Conservation (phyloP, 2,329 filamentous ascomycete genomes). For the Fusarium avenaceum region DNA sequence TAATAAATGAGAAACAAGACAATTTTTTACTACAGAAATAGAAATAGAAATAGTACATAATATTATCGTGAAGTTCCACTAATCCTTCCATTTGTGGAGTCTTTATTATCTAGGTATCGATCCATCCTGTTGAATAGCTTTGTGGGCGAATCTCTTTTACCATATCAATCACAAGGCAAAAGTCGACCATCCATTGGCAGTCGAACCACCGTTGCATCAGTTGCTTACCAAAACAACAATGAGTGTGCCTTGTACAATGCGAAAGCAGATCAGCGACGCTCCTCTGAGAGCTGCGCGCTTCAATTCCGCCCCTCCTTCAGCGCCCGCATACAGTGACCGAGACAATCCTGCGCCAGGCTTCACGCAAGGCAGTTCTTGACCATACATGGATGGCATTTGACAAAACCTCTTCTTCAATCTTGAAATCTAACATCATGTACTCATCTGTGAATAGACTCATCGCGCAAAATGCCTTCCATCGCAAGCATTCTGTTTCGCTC, state of each 20-base stretch:
- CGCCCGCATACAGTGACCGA: constrained; percentile 14
- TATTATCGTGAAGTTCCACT: too few species aligned
- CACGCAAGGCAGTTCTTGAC: not conserved
- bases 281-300: constrained; percentile 1
- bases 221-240: not conserved
- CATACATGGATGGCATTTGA: not conserved
- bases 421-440: not conserved
- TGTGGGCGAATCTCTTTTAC: too few species aligned
- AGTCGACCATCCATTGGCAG: not conserved
- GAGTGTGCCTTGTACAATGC: constrained; percentile 10
- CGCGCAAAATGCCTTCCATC: constrained; percentile 4
- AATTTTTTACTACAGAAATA: too few species aligned
- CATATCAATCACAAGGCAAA: not conserved
- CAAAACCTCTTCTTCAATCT: not conserved
- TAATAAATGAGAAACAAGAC: too few species aligned
- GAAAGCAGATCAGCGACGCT: not conserved
- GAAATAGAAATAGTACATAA: too few species aligned
- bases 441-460: not conserved
- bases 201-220: not conserved
- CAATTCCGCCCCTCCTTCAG: constrained; percentile 18
- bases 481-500: constrained; percentile 2
- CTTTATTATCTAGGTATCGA: too few species aligned
- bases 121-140: too few species aligned
- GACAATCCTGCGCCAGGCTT: not conserved
- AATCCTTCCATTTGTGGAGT: too few species aligned